Percentiles rank a stretch among this genome's conserved stretches.
phyloP scores from a whole-genome alignment of 495 filamentous ascomycete species.

The Tetracladium setigerum region DNA sequence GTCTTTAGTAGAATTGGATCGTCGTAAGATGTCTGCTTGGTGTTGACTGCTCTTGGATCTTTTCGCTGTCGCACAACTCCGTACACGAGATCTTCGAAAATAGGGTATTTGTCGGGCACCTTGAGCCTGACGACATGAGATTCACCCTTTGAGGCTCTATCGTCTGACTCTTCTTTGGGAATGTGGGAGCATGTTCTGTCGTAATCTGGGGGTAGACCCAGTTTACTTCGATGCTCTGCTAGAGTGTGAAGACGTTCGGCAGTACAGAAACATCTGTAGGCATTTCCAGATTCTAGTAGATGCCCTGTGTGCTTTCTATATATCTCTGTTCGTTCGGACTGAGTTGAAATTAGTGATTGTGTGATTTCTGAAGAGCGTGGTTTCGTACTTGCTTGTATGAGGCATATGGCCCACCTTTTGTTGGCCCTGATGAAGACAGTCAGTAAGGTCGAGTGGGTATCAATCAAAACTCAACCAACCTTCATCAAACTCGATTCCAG shows the following conservation, averaged over 20 bases:
- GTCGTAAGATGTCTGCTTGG: slow-evolving; percentile 41
- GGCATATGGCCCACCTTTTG: slow-evolving; percentile 68
- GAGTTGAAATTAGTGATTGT: slow-evolving; percentile 12
- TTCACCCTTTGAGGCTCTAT: slow-evolving; percentile 58
- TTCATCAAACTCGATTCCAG: slow-evolving; percentile 91
- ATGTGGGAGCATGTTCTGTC: slow-evolving; percentile 69
- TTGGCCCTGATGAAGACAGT: slow-evolving; percentile 41
- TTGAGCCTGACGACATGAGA: slow-evolving; percentile 72
- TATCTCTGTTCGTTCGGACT: slow-evolving; percentile 75
- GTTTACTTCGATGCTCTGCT: slow-evolving; percentile 48
- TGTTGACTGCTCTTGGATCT: slow-evolving; percentile 26
- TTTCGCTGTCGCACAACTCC: slow-evolving; percentile 45
- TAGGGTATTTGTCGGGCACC: slow-evolving; percentile 47
- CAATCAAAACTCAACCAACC: slow-evolving; percentile 36
- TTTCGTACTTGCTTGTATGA: slow-evolving; percentile 73
- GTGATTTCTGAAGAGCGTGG: not conserved
- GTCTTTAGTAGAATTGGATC: slow-evolving; percentile 84
- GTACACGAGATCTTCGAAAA: slow-evolving; percentile 71
- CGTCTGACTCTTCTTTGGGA: slow-evolving; percentile 56
- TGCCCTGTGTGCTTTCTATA: slow-evolving; percentile 65
- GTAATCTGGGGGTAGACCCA: slow-evolving; percentile 61
- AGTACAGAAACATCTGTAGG: slow-evolving; percentile 91
- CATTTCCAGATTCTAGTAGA: slow-evolving; percentile 63
- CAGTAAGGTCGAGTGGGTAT: not conserved
- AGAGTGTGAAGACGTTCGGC: slow-evolving; percentile 58